A percentile compares a stretch with the other conserved stretches of the same genome.
These are phyloP conservation scores for Amesomyces nigricolor DNA, from an alignment of 2,329 filamentous ascomycete genomes.

Conservation along the genomic window DNA sequence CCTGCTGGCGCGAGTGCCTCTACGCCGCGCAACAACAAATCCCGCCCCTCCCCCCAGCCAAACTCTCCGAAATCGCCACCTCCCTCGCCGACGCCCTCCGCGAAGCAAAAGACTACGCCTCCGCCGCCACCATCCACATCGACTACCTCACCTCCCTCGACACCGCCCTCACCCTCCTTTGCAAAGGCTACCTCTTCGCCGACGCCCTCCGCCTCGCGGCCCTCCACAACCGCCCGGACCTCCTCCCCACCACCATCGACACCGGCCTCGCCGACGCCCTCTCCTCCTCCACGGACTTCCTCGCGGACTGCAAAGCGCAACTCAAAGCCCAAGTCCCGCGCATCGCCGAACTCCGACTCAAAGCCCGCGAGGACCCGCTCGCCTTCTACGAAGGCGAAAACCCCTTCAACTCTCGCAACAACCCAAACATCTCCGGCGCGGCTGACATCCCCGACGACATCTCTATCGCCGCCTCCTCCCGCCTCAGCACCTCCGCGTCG, in stretches of 20 bases:
- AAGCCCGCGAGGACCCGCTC: slow-evolving; percentile 78
- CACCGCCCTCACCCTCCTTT: slow-evolving; percentile 68
- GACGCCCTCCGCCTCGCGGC: slow-evolving; percentile 78
- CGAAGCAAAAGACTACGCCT: slow-evolving; percentile 77
- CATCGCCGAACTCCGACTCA: slow-evolving; percentile 71
- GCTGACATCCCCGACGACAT: slow-evolving; percentile 87
- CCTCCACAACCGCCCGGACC: slow-evolving; percentile 51
- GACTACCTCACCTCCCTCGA: slow-evolving; percentile 74
- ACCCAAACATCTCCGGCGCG: slow-evolving; percentile 33
- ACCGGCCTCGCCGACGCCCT: slow-evolving; percentile 73
- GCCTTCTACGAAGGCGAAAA: slow-evolving; percentile 81
- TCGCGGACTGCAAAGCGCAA: slow-evolving; percentile 88
- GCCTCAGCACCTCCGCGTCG: slow-evolving; percentile 70
- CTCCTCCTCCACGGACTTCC: slow-evolving; percentile 77
- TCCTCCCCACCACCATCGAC: slow-evolving; percentile 68
- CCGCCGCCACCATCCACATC: slow-evolving; percentile 72
- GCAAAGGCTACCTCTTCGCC: slow-evolving; percentile 80
- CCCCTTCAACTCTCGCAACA: slow-evolving; percentile 10
- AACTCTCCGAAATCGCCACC: slow-evolving; percentile 63
- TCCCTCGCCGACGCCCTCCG: slow-evolving; percentile 71
- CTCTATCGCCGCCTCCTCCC: slow-evolving; percentile 76
- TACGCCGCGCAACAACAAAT: slow-evolving; percentile 65
- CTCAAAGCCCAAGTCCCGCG: slow-evolving; percentile 79
- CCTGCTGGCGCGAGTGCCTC: slow-evolving; percentile 85
- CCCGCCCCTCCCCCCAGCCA: slow-evolving; percentile 53